Percentiles rank a stretch among this genome's conserved stretches.
Evolutionary conservation across 352 stramenopile genomes (phyloP).

Genomic region (Pythium monospermum): DNA sequence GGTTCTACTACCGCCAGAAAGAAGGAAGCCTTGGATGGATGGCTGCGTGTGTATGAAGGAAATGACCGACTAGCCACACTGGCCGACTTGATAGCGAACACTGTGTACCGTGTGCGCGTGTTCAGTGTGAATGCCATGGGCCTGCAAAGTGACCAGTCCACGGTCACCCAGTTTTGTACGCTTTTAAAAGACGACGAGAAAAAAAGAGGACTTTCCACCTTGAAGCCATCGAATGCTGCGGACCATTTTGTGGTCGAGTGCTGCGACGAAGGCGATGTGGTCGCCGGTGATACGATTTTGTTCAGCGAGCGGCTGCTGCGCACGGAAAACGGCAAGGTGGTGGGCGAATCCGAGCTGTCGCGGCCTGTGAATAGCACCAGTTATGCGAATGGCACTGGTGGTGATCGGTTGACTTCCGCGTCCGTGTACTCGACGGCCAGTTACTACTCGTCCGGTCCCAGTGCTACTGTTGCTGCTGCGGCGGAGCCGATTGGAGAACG

Average conservation of each 20-base stretch:
- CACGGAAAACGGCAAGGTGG: constrained; percentile 32
- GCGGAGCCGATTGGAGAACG: constrained; percentile 53
- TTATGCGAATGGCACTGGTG: neutral
- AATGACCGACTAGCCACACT: constrained; percentile 59
- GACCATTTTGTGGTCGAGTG: constrained; percentile 77
- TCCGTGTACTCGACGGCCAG: constrained; percentile 57
- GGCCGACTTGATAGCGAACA: constrained; percentile 61
- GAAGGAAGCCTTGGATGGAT: constrained; percentile 23
- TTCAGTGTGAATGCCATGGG: constrained; percentile 73
- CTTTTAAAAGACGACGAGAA: constrained; percentile 54
- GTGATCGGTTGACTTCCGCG: constrained; percentile 8
- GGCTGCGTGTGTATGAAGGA: constrained; percentile 78
- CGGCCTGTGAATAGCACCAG: constrained; percentile 12
- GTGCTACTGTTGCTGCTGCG: neutral
- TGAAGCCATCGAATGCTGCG: constrained; percentile 37
- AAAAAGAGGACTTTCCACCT: constrained; percentile 13
- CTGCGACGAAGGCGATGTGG: constrained; percentile 68
- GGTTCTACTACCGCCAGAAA: neutral
- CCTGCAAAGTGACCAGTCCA: constrained; percentile 60
- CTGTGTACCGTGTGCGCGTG: constrained; percentile 82
- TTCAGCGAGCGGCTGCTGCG: constrained; percentile 89
- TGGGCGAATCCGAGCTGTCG: constrained; percentile 21
- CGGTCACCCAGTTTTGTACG: constrained; percentile 79
- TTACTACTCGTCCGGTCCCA: constrained; percentile 21
- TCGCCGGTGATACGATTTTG: constrained; percentile 86